Evolutionary conservation across 2,329 filamentous ascomycete species (phyloP).

Genomic region (Podosphaera fusca): DNA sequence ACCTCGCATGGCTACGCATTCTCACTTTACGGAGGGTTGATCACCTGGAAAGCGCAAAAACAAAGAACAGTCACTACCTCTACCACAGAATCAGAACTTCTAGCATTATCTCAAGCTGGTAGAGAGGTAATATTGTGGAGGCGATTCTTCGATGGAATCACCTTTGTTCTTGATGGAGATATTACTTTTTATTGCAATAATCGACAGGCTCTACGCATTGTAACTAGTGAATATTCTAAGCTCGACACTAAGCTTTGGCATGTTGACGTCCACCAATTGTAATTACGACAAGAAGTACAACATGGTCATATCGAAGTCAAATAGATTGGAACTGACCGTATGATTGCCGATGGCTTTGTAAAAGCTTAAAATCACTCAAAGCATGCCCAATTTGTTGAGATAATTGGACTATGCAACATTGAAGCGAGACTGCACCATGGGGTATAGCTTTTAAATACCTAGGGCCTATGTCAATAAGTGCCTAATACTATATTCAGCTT

Average conservation of each 20-base stretch:
- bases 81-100: neutral
- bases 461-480: neutral
- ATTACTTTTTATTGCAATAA: neutral
- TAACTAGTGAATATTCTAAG: neutral
- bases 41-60: neutral
- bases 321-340: neutral
- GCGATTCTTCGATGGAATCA: neutral
- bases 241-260: neutral
- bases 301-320: neutral
- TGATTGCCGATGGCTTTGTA: neutral
- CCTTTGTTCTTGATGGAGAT: neutral
- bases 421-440: neutral
- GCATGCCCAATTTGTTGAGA: neutral
- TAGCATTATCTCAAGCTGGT: neutral
- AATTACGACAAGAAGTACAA: neutral
- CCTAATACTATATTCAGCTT: neutral
- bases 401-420: neutral
- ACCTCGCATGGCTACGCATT: neutral
- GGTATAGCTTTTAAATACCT: neutral
- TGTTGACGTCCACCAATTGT: neutral
- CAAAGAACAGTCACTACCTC: neutral
- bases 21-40: neutral
- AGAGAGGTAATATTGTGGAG: neutral
- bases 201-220: neutral
- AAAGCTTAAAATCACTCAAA: neutral